Base-by-base conservation (phyloP, 2,329 filamentous ascomycete genomes). In the Venturia asperata region DNA sequence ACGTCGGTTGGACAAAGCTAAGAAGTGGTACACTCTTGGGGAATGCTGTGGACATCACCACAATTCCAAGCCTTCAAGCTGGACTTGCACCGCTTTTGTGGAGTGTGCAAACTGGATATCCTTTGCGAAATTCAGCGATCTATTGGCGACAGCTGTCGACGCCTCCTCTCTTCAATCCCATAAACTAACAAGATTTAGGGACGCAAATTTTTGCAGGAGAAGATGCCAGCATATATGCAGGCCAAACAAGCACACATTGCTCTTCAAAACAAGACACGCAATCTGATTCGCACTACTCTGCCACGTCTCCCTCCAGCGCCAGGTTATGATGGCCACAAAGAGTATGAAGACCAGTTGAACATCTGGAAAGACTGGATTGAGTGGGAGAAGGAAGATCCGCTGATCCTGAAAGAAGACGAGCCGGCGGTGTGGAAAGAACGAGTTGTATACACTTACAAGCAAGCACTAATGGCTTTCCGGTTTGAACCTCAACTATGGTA, bases 401-500 rank as follows among this genome's bases (percentile, higher is more conserved):
- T 99, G 3, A 90, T 96, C 30, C 80, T 97, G 64, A 90, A 90
- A 72, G 92, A 97, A 64, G 92, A 97, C 70, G 42, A 61, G 19
- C 67, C 60, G 27, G 83, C 86, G 63, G 82, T 85, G 7, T 94
- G 88, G 76, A 89, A 88, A 69, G 84, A 89, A 69, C 87, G 94
- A 49, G 85, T 97, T 52, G 76, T 97, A 9, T 96, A 95, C 75
- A 88, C 91, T 68, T 97, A 96, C 80, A 94, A 92, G 74, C 93
- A 97, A 74, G 91, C 93, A 5, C 79, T 96, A 60, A 96, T 97
- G 89, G 88, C 92, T 4, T 79, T 99, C 65, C 87, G 92, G 62
- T 99, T 97, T 77, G 94, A 93, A 85, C 92, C 94, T 4, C 90
- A 96, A 73, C 87, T 97, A 70, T 99, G 94, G 94, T 92, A 92